A percentile compares a stretch with the other conserved stretches of the same genome.
Evolutionary conservation across 345 rosid genomes (phyloP).

Genomic region (Gossypium raimondii): DNA sequence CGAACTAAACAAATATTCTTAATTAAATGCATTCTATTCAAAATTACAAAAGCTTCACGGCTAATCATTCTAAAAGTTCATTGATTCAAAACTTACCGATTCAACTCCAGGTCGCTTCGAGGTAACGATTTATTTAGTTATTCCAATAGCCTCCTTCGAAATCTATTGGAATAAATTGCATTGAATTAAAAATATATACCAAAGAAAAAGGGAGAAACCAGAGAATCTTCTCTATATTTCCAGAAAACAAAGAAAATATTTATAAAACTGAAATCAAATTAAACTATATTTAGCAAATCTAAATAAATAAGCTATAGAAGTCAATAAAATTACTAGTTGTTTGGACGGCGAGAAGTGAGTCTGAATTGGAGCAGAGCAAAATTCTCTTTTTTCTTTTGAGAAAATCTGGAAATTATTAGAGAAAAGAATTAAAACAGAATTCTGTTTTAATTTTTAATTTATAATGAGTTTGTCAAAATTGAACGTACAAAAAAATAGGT

Average conservation of each 20-base stretch:
- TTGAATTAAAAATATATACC: neutral
- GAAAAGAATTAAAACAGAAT: neutral
- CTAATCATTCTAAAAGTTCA: neutral
- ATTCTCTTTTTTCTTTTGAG: neutral
- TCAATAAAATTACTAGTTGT: neutral
- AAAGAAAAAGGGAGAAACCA: neutral
- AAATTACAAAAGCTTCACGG: neutral
- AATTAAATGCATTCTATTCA: neutral
- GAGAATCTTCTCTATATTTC: neutral
- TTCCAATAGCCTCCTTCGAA: neutral
- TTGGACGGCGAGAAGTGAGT: neutral
- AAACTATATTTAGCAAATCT: neutral
- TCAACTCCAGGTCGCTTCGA: neutral
- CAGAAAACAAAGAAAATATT: neutral
- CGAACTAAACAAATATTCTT: neutral
- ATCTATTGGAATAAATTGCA: neutral
- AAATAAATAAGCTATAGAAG: neutral
- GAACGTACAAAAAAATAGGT: neutral
- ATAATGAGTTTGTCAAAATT: neutral
- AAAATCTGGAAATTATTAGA: neutral
- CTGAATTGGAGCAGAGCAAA: constrained; percentile 4
- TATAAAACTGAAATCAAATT: neutral
- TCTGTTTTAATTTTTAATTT: neutral
- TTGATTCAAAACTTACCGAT: neutral
- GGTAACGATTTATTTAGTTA: neutral